Percentiles rank a stretch among this genome's conserved stretches.
These are phyloP conservation scores for Tulasnella sp. DNA, from an alignment of 768 basidiomycete genomes.

Conservation along the genomic window DNA sequence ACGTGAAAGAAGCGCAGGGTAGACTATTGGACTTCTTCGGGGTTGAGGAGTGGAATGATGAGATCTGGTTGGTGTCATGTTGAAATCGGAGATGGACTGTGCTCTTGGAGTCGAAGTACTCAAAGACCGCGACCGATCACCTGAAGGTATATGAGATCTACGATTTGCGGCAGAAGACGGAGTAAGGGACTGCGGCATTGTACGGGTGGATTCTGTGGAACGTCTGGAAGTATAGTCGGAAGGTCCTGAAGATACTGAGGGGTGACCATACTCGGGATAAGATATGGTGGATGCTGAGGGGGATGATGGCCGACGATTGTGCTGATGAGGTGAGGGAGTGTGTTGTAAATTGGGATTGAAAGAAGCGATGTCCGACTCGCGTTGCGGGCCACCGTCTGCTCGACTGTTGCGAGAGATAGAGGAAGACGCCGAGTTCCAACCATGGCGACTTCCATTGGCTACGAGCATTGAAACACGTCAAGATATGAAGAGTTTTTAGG, in stretches of 20 bases:
- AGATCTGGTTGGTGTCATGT: background rate
- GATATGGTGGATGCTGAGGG: background rate
- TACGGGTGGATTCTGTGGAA: conserved; percentile 58
- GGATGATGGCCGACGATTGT: background rate
- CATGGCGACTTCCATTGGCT: conserved; percentile 6
- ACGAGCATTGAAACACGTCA: background rate
- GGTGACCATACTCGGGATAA: background rate
- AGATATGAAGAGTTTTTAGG: background rate
- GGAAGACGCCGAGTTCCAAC: background rate
- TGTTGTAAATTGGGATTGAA: background rate
- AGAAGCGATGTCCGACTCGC: conserved; percentile 2
- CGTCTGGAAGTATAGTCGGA: conserved; percentile 28
- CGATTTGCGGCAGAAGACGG: conserved; percentile 24
- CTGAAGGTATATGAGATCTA: conserved; percentile 45
- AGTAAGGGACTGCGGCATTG: conserved; percentile 35
- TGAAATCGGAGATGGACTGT: conserved; percentile 36
- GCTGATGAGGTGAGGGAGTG: background rate
- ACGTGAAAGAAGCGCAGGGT: conserved; percentile 90
- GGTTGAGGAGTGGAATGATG: conserved; percentile 24
- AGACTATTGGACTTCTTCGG: conserved; percentile 62
- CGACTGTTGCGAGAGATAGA: conserved; percentile 9
- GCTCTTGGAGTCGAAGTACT: conserved; percentile 40
- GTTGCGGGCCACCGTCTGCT: no score
- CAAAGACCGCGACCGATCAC: conserved; percentile 68
- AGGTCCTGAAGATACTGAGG: no score